Evolutionary conservation across 1,139 yeast species (phyloP).

Genomic region (Yamadazyma blattariae): DNA sequence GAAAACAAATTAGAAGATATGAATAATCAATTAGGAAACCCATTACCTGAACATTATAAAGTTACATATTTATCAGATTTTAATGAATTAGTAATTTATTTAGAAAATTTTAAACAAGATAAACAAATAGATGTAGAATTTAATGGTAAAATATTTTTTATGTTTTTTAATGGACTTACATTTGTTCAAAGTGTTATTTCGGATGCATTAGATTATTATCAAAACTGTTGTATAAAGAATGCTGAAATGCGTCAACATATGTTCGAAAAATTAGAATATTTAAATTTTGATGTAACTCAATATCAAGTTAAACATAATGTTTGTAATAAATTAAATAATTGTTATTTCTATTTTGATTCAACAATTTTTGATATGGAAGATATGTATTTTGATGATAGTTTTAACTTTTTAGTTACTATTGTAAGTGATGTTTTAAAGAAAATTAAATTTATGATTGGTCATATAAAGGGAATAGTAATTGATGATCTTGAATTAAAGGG

Average conservation of each 20-base stretch:
- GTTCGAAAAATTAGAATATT: slow-evolving; percentile 9
- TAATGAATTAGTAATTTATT: slow-evolving; percentile 19
- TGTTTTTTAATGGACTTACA: slow-evolving; percentile 39
- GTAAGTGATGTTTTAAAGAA: slow-evolving; percentile 38
- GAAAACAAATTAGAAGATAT: slow-evolving; percentile 25
- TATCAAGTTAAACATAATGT: background rate
- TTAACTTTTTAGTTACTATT: slow-evolving; percentile 30
- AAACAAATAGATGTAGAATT: slow-evolving; percentile 13
- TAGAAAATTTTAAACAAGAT: slow-evolving; percentile 11
- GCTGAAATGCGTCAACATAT: slow-evolving; percentile 7
- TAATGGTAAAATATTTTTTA: slow-evolving; percentile 33
- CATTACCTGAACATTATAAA: slow-evolving; percentile 24
- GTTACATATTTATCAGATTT: slow-evolving; percentile 28
- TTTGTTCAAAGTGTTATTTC: slow-evolving; percentile 31
- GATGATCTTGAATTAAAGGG: slow-evolving; percentile 34
- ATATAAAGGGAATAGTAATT: slow-evolving; percentile 31
- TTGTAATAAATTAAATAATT: slow-evolving; percentile 10
- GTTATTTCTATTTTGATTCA: slow-evolving; percentile 36
- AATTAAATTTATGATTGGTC: slow-evolving; percentile 30
- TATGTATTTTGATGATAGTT: slow-evolving; percentile 14
- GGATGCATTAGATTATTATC: slow-evolving; percentile 30
- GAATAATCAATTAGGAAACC: slow-evolving; percentile 22
- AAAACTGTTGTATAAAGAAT: slow-evolving; percentile 12
- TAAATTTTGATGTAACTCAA: slow-evolving; percentile 5
- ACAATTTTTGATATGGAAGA: slow-evolving; percentile 18